Evolutionary conservation across 2,329 filamentous ascomycete species (phyloP), one percentile per base, ranked within the genome.

Genomic region (Cladophialophora carrionii): DNA sequence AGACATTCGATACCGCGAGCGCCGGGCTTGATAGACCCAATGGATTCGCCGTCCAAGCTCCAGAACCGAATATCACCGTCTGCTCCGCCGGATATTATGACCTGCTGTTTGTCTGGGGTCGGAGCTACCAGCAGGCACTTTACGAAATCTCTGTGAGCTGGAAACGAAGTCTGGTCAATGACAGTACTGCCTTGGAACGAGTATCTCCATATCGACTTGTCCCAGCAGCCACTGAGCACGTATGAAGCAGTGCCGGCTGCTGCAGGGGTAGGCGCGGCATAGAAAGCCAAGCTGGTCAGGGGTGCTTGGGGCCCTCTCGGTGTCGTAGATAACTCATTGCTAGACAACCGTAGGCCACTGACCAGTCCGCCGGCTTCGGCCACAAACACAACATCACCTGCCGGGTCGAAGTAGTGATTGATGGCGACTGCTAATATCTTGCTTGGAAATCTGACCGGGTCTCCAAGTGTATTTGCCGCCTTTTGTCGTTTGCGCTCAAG

Each of bases 191-290:
- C 92, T 64, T 84, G 84, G 83, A 80, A 81, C 0, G 80, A 78
- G 90, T 92, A 97, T 34, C 89, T 90, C 88, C 92, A 96, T 64
- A 98, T 85, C 22, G 87, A 84, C 79, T 96, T 96, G 79, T 99
- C 94, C 95, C 95, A 99, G 65, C 89, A 95, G 37, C 93, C 94
- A 26, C 92, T 92, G 76, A 92, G 97, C 10, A 97, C 74, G 1
- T 84, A 89, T 26, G 64, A 66, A 32, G 62, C 54, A 12, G 61
- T 53, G 31, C 62, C 64, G 29, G 43, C 22, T n/a, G 78, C 65
- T 81, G 82, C 29, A 79, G 37, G 37, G 17, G 37, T 43, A 8
- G 14, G 37, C 5, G 14, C 79, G 3, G 80, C 76, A 14, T 87
- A 88, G 41, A 91, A 81, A 17, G 90, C 87, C 31, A 96, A 78